Evolutionary conservation across 768 basidiomycete species (phyloP).

Genomic region (Xanthoconium purpureum): DNA sequence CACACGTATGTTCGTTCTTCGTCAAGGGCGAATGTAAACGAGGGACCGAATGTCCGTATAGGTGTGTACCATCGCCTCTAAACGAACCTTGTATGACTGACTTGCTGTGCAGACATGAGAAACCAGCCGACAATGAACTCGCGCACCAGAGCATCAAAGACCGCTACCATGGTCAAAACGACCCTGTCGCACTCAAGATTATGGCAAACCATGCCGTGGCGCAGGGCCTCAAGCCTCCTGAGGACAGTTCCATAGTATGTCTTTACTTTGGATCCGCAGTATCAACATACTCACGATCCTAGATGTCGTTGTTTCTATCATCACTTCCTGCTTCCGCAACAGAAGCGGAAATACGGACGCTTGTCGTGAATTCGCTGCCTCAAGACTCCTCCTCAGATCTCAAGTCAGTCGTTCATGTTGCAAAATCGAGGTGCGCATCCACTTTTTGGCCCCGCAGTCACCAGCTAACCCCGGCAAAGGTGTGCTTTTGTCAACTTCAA

Average conservation of each 20-base stretch:
- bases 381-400: slow-evolving; percentile 60
- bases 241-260: slow-evolving; percentile 82
- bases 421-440: slow-evolving; percentile 63
- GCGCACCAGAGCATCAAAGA: slow-evolving; percentile 93
- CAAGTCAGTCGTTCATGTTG: slow-evolving; percentile 82
- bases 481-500: slow-evolving; percentile 97
- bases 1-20: slow-evolving; percentile 93
- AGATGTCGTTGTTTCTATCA: slow-evolving; percentile 88
- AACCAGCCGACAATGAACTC: slow-evolving; percentile 76
- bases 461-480: slow-evolving; percentile 36
- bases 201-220: slow-evolving; percentile 72
- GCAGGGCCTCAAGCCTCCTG: slow-evolving; percentile 85
- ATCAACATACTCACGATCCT: slow-evolving; percentile 1
- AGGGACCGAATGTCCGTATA: slow-evolving; percentile 88
- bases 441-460: not conserved
- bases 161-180: slow-evolving; percentile 87
- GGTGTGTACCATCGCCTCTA: slow-evolving; percentile 37
- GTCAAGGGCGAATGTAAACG: slow-evolving; percentile 93
- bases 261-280: not conserved
- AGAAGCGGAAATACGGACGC: slow-evolving; percentile 71
- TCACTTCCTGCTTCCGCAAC: slow-evolving; percentile 68
- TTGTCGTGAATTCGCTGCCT: slow-evolving; percentile 66
- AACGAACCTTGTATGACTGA: not conserved
- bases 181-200: slow-evolving; percentile 93
- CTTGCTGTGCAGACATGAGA: slow-evolving; percentile 66